phyloP scores from a whole-genome alignment of 1,284 basidiomycete species.

The Calocybe gambosa region DNA sequence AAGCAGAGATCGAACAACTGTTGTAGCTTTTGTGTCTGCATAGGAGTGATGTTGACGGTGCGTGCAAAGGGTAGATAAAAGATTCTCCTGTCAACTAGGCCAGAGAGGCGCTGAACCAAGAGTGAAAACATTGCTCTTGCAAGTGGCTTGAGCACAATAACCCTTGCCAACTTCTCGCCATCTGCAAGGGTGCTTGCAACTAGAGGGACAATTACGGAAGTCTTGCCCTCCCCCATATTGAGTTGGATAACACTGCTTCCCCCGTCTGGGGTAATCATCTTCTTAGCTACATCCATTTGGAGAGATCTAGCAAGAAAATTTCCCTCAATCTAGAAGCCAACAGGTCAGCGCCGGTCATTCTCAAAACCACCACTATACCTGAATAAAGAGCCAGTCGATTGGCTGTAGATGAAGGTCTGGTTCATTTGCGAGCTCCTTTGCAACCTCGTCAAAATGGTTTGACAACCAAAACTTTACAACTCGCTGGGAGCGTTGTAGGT shows the following conservation, averaged over 20 bases:
- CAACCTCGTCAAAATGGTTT: conserved; percentile 23
- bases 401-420: conserved; percentile 15
- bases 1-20: conserved; percentile 34
- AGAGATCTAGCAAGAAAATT: conserved; percentile 35
- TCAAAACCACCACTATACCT: conserved; percentile 23
- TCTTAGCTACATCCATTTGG: conserved; percentile 34
- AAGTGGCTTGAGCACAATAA: conserved; percentile 40
- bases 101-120: conserved; percentile 36
- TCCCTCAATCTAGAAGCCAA: conserved; percentile 32
- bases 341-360: neutral
- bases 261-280: conserved; percentile 41
- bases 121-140: conserved; percentile 39
- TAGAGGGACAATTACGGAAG: conserved; percentile 47
- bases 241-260: conserved; percentile 40
- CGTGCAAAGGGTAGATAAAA: conserved; percentile 47
- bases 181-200: conserved; percentile 34
- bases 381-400: conserved; percentile 43
- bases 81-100: conserved; percentile 39
- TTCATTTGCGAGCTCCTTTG: conserved; percentile 29
- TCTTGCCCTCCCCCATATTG: conserved; percentile 58
- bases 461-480: conserved; percentile 17
- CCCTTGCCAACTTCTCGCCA: conserved; percentile 35
- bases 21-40: conserved; percentile 20
- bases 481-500: conserved; percentile 30
- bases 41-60: conserved; percentile 20